Evolutionary conservation across 2,329 filamentous ascomycete species (phyloP).

Genomic region (Exserohilum turcica): DNA sequence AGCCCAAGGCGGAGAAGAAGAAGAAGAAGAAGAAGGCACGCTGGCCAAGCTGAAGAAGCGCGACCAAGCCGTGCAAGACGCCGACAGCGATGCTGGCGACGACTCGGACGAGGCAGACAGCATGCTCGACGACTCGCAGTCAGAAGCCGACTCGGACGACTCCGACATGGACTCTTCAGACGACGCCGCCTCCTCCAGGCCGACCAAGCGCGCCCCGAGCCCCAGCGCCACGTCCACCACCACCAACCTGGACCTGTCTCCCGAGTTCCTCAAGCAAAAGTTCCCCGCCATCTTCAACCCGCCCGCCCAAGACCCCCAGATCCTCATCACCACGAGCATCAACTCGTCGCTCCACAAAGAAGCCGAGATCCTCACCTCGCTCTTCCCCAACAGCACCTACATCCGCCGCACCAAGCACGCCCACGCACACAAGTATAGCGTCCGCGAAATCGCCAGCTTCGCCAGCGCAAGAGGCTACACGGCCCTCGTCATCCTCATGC

Average conservation of each 20-base stretch:
- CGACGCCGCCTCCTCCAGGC: slow-evolving; percentile 53
- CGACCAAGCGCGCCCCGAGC: slow-evolving; percentile 59
- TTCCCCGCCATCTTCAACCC: slow-evolving; percentile 65
- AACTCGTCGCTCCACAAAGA: slow-evolving; percentile 87
- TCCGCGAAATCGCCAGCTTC: slow-evolving; percentile 87
- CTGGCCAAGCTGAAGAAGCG: slow-evolving; percentile 42
- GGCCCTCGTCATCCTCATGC: slow-evolving; percentile 80
- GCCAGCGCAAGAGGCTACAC: slow-evolving; percentile 83
- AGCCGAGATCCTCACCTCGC: slow-evolving; percentile 74
- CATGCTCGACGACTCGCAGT: slow-evolving; percentile 68
- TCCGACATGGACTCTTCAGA: slow-evolving; percentile 52
- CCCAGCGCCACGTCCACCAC: slow-evolving; percentile 59
- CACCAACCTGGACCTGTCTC: slow-evolving; percentile 65
- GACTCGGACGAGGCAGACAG: slow-evolving; percentile 59
- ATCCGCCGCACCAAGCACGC: slow-evolving; percentile 83
- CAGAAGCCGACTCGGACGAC: slow-evolving; percentile 56
- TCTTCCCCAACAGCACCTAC: slow-evolving; percentile 83
- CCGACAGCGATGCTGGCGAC: slow-evolving; percentile 4
- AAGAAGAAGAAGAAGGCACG: slow-evolving; percentile 37
- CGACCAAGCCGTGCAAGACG: slow-evolving; percentile 22
- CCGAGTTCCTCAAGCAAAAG: slow-evolving; percentile 64
- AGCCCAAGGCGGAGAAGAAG: slow-evolving; percentile 20
- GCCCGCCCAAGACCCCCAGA: slow-evolving; percentile 68
- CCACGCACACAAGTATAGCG: slow-evolving; percentile 86
- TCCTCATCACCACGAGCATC: slow-evolving; percentile 88